Evolutionary conservation across 176 grass and related monocot genomes (phyloP).

Genomic region (Juncus inflexus): DNA sequence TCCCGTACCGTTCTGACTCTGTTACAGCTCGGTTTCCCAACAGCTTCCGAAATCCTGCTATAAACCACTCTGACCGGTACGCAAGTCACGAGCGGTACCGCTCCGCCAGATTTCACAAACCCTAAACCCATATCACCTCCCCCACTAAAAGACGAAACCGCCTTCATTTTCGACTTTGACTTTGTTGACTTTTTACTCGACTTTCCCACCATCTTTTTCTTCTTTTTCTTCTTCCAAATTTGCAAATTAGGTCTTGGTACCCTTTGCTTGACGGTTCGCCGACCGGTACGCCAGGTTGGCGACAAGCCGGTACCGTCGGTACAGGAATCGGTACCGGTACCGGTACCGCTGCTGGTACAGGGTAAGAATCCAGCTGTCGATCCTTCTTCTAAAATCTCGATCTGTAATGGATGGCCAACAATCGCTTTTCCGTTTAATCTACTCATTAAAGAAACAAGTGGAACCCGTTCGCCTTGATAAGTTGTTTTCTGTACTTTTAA

Average conservation of each 20-base stretch:
- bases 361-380: slow-evolving; percentile 57
- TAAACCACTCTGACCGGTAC: slow-evolving; percentile 87
- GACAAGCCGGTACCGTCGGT: slow-evolving; percentile 43
- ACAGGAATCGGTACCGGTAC: slow-evolving; percentile 43
- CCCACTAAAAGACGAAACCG: slow-evolving; percentile 34
- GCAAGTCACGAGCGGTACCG: slow-evolving; percentile 73
- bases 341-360: slow-evolving; percentile 27
- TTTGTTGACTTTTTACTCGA: slow-evolving; percentile 68
- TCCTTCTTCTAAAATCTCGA: slow-evolving; percentile 83
- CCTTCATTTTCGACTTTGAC: slow-evolving; percentile 43
- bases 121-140: slow-evolving; percentile 46
- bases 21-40: slow-evolving; percentile 63
- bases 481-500: slow-evolving; percentile 74
- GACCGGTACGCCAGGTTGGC: slow-evolving; percentile 81
- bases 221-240: slow-evolving; percentile 51
- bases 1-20: slow-evolving; percentile 43
- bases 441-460: slow-evolving; percentile 97
- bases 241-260: slow-evolving; percentile 62
- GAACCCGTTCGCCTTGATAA: slow-evolving; percentile 96
- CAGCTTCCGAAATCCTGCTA: slow-evolving; percentile 92
- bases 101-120: slow-evolving; percentile 59
- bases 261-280: slow-evolving; percentile 92
- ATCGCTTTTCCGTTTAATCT: slow-evolving; percentile 97
- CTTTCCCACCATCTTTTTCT: slow-evolving; percentile 33
- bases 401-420: slow-evolving; percentile 92